Conservation (phyloP, 1,139 yeast species). For the Protomyces pachydermus region DNA sequence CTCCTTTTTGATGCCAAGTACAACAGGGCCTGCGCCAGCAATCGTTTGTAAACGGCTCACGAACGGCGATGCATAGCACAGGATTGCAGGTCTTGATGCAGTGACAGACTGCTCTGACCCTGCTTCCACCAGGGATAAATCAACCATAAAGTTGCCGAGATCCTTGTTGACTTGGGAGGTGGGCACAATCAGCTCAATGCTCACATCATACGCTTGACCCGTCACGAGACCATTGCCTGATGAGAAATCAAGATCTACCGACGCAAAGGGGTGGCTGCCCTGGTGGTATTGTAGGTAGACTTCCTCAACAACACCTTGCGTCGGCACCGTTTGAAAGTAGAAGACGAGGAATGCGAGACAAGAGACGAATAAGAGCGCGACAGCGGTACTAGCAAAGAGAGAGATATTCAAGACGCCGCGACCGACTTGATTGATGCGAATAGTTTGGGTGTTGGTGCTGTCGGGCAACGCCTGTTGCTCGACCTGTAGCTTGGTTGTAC, state of each 20-base stretch:
- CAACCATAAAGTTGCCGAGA: constrained; percentile 26
- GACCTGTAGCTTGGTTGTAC: no score
- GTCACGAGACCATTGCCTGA: not conserved
- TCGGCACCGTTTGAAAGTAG: constrained; percentile 17
- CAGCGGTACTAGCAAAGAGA: constrained; percentile 5
- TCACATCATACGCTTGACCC: constrained; percentile 22
- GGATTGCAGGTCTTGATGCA: constrained; percentile 8
- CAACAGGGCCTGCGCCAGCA: constrained; percentile 1
- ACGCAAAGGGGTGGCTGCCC: not conserved
- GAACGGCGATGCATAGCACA: constrained; percentile 21
- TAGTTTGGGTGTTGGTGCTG: no score
- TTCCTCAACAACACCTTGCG: not conserved
- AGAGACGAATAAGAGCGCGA: constrained; percentile 4
- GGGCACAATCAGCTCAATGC: constrained; percentile 12
- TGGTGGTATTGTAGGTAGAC: constrained; percentile 9
- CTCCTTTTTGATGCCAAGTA: constrained; percentile 12
- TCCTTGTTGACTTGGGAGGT: constrained; percentile 12
- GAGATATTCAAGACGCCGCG: constrained; percentile 4
- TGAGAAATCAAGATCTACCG: constrained; percentile 1
- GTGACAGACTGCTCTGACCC: not conserved
- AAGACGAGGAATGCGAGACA: constrained; percentile 15
- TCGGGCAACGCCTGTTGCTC: no score
- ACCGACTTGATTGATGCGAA: constrained; percentile 6
- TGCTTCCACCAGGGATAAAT: constrained; percentile 4
- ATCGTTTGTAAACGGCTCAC: constrained; percentile 2